Base-by-base conservation (phyloP, 495 filamentous ascomycete genomes). In the Endocarpon pusillum region DNA sequence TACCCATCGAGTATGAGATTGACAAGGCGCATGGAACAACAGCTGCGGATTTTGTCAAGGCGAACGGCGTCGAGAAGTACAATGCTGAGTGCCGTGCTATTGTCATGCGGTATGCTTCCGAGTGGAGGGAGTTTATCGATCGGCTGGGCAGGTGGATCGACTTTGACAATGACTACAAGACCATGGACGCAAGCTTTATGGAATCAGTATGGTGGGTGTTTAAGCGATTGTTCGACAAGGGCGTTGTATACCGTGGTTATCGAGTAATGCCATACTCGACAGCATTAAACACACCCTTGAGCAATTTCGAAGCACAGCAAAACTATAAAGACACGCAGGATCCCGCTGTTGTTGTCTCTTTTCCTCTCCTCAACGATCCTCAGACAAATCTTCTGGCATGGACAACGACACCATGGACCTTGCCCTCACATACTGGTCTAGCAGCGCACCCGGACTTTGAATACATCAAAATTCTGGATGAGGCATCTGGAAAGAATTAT, bases 151-250 rank as follows among this genome's bases (percentile, higher is more conserved):
- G 91, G 35, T 97, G 91, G 89, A 85, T 96, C 45, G 91, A 97
- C 57, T 94, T 96, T 39, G 91, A 96, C 55, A 89, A 92, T 47
- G 85, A 94, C 48, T 94, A 94, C 64, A 94, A 94, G 78, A 91
- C 83, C 10, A 92, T 94, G 84, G 78, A 96, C 54, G 61, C 75
- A 1, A 69, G 57, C n/a, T 96, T 87, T 59, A 96, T 96, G 87
- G 87, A 94, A 57, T 81, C 80, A 0, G 73, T 81, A 26, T 96
- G 86, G 86, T 94, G 86, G 86, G 78, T 91, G 26, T 93, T 92
- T 65, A 89, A 86, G 55, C 73, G 86, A 47, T 66, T 96, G 15
- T 87, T 77, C 47, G 79, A 89, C 46, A 93, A 93, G 58, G 80
- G 71, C 19, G 65, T 75, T 26, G 83, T 93, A 23, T 96, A 96